Conservation (phyloP, 2,329 filamentous ascomycete species). For the Pseudonectria buxi region DNA sequence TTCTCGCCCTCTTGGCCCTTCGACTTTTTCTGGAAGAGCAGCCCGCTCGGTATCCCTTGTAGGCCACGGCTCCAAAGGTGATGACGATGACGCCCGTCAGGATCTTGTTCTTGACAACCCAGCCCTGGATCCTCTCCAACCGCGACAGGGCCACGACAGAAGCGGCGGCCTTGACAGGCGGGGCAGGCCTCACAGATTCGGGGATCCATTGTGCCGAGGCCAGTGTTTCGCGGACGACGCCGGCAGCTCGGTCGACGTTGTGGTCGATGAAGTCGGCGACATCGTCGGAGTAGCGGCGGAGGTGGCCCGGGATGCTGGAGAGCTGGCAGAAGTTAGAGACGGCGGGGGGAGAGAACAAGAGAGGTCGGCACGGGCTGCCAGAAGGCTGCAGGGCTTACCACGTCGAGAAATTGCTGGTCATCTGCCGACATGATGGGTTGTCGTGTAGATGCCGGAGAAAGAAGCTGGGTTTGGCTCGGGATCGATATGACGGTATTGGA, state of each 20-base stretch:
- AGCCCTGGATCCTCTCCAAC: constrained; percentile 56
- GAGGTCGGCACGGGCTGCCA: constrained; percentile 1
- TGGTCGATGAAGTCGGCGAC: constrained; percentile 75
- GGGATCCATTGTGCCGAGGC: constrained; percentile 67
- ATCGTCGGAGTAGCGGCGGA: constrained; percentile 63
- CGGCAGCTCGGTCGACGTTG: constrained; percentile 71
- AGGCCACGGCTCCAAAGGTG: constrained; percentile 59
- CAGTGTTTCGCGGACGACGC: constrained; percentile 61
- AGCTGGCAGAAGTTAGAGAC: constrained; percentile 33
- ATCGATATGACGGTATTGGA: constrained; percentile 23
- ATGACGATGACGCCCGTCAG: constrained; percentile 65
- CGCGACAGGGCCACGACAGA: constrained; percentile 28
- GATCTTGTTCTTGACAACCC: constrained; percentile 67
- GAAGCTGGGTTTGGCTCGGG: constrained; percentile 17
- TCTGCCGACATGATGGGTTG: constrained; percentile 62
- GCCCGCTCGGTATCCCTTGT: constrained; percentile 42
- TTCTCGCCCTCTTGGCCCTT: constrained; percentile 69
- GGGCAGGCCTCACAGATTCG: constrained; percentile 54
- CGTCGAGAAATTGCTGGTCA: constrained; percentile 70
- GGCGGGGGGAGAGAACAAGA: constrained; percentile 6
- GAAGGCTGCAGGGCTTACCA: constrained; percentile 45
- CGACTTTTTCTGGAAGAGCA: constrained; percentile 60
- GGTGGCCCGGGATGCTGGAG: constrained; percentile 51
- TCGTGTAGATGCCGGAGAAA: constrained; percentile 13
- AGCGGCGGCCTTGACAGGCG: constrained; percentile 35